Evolutionary conservation across 306 rosid genomes (phyloP).

Genomic region (Cucurbita ficifolia): DNA sequence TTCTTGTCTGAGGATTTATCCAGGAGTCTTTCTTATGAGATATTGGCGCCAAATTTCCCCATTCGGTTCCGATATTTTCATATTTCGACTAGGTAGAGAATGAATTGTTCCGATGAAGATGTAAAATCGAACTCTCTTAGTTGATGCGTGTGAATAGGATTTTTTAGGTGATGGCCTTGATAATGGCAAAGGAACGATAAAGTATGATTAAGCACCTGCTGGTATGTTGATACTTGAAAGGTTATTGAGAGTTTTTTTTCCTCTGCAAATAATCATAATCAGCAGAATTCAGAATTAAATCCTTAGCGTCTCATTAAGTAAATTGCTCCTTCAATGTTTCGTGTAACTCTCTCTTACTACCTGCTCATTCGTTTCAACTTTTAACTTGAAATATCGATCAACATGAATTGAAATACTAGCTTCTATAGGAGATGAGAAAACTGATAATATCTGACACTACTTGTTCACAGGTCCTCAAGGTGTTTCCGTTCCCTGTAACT

Average conservation of each 20-base stretch:
- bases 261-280: not conserved
- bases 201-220: not conserved
- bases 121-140: not conserved
- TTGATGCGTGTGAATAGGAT: not conserved
- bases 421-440: not conserved
- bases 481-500: slow-evolving; percentile 54
- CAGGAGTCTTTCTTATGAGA: not conserved
- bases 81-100: not conserved
- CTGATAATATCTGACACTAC: not conserved
- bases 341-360: not conserved
- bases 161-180: not conserved
- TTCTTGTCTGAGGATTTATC: not conserved
- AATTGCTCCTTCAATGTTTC: not conserved
- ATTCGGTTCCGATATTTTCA: not conserved
- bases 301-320: not conserved
- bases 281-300: not conserved
- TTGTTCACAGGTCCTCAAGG: slow-evolving; percentile 67
- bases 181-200: not conserved
- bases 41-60: not conserved
- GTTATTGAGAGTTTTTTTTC: not conserved
- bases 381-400: not conserved
- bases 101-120: not conserved
- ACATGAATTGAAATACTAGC: not conserved
- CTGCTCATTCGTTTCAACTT: not conserved
- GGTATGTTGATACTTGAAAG: not conserved